Evolutionary conservation across 23 red algal genomes (phyloP), one percentile per base, ranked within the genome.

Genomic region (Chondrus crispus): DNA sequence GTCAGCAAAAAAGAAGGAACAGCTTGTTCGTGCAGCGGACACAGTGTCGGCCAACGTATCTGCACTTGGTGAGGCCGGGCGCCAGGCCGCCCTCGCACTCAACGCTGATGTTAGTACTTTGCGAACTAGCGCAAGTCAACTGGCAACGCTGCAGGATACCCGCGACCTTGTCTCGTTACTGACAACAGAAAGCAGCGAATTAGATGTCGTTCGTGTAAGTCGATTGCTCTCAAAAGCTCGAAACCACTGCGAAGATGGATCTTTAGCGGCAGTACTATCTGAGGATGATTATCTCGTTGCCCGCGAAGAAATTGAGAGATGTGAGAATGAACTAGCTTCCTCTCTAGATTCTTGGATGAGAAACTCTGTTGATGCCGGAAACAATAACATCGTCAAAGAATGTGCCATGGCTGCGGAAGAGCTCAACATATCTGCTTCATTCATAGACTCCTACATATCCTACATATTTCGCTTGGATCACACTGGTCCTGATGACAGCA

Each of bases 181-280:
- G 10, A 63, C 87, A 4, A 55, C 42, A 11, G 47, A 90, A 46
- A 62, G 62, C 16, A 63, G 51, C 37, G 52, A 90, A 40, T 39
- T 90, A 9, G 87, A 90, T 80, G 87, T 73, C 9, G 87, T 90
- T 13, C 87, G 72, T 36, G 87, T 90, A 3, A 90, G 87, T 52
- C 78, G 80, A 37, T 69, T 90, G 68, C 72, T 90, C 7, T 64
- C 87, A 75, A 90, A 68, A 30, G 87, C 87, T 16, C 60, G 50
- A 22, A 78, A 46, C 46, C 41, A 58, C 29, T 37, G 78, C 39
- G 50, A 80, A 30, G 71, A 42, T 7, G 35, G 38, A 2, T 41
- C 51, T 62, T 48, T 90, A 2, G 54, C 29, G 54, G 26, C 51
- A 3, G 13, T 78, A 24, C 54, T 90, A 49, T 68, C 87, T 12